Percentiles rank a stretch among this genome's conserved stretches.
phyloP scores from a whole-genome alignment of 805 yeast species.

The Barnettozyma pratensis region DNA sequence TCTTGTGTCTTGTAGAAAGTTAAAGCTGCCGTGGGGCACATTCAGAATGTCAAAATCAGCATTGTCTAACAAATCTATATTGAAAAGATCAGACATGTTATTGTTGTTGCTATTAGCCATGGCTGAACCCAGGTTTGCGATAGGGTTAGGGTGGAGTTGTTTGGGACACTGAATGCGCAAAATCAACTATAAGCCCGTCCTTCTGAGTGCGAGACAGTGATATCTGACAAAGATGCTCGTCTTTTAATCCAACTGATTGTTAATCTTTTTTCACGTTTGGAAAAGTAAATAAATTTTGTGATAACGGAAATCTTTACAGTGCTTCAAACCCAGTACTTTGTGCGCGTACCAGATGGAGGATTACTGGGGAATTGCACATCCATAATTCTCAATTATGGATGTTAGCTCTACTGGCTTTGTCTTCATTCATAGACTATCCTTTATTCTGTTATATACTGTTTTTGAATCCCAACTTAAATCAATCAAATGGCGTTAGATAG shows the following conservation, averaged over 20 bases:
- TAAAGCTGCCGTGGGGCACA: slow-evolving; percentile 17
- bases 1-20: slow-evolving; percentile 7
- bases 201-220: no score
- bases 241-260: not conserved
- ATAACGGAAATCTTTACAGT: not conserved
- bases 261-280: not conserved
- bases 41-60: slow-evolving; percentile 23
- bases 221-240: not conserved
- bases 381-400: no score
- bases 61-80: slow-evolving; percentile 13
- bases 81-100: slow-evolving; percentile 11
- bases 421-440: not conserved
- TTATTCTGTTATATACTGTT: not conserved
- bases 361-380: no score
- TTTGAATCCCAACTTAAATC: not conserved
- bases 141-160: no score
- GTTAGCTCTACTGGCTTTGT: not conserved
- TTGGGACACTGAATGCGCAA: no score
- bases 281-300: not conserved
- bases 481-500: slow-evolving; percentile 84
- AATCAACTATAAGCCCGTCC: no score
- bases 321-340: not conserved
- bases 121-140: not conserved
- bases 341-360: not conserved
- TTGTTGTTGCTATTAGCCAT: not conserved